A percentile compares a stretch with the other conserved stretches of the same genome.
Evolutionary conservation across 345 rosid genomes (phyloP).

Genomic region (Gossypium longicalyx): DNA sequence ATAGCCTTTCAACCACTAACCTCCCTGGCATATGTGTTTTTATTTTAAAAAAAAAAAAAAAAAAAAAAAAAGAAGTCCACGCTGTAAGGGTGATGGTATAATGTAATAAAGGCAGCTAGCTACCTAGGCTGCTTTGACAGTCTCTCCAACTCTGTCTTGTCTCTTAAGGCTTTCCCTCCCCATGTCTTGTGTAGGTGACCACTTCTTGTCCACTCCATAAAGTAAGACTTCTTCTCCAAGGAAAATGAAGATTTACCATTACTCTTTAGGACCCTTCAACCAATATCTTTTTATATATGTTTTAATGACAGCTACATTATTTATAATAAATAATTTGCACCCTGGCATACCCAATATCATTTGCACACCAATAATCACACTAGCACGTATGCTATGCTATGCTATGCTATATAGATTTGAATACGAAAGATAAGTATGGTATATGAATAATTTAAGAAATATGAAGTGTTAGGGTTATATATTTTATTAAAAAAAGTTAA

Average conservation of each 20-base stretch:
- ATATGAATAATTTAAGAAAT: too few relatives aligned
- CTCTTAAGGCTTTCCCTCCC: slow-evolving; percentile 29
- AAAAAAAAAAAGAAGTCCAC: slow-evolving; percentile 11
- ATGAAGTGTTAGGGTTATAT: too few relatives aligned
- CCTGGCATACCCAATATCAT: not conserved
- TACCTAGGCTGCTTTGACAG: slow-evolving; percentile 14
- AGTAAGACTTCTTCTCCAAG: slow-evolving; percentile 31
- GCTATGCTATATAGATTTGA: too few relatives aligned
- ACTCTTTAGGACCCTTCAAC: slow-evolving; percentile 29
- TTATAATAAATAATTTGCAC: not conserved
- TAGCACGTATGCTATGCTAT: not conserved
- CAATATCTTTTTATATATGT: not conserved
- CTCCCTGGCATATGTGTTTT: too few relatives aligned
- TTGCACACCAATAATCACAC: not conserved
- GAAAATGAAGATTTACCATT: slow-evolving; percentile 28
- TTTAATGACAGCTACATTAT: slow-evolving; percentile 2
- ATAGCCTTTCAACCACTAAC: too few relatives aligned
- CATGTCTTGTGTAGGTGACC: slow-evolving; percentile 34
- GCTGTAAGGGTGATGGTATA: slow-evolving; percentile 18
- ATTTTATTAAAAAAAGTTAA: too few relatives aligned
- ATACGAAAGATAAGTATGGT: not conserved
- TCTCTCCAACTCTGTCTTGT: slow-evolving; percentile 41
- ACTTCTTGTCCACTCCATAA: slow-evolving; percentile 38
- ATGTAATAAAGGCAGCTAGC: slow-evolving; percentile 8
- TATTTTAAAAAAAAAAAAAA: too few relatives aligned